phyloP scores from a whole-genome alignment of 2,329 filamentous ascomycete species.

The Endocalyx cinctus region DNA sequence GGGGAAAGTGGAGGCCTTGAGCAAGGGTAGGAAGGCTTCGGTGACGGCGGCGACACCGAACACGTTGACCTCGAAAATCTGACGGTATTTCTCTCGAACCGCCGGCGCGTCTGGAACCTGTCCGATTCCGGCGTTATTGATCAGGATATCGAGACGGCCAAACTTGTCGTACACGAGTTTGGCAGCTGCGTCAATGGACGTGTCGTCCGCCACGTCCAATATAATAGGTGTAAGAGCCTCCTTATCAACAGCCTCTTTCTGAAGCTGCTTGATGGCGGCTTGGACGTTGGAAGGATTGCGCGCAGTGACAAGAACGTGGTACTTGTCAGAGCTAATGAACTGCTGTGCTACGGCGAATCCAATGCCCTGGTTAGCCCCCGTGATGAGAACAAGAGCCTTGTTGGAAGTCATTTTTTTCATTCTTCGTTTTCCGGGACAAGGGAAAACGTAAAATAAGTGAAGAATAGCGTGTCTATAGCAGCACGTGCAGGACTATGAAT shows the following conservation, averaged over 20 bases:
- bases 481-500: too few relatives aligned
- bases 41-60: slow-evolving; percentile 5
- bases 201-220: not conserved
- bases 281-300: not conserved
- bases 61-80: slow-evolving; percentile 5
- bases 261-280: not conserved
- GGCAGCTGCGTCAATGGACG: not conserved
- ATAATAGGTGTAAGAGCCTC: not conserved
- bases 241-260: not conserved
- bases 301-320: not conserved
- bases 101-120: not conserved
- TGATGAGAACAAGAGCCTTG: not conserved
- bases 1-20: slow-evolving; percentile 1
- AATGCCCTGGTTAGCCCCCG: not conserved
- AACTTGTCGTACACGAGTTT: slow-evolving; percentile 1
- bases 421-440: too few relatives aligned
- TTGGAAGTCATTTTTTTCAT: too few relatives aligned
- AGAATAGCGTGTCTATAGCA: too few relatives aligned
- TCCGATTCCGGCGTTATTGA: slow-evolving; percentile 6
- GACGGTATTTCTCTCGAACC: slow-evolving; percentile 1
- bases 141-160: slow-evolving; percentile 5
- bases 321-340: not conserved
- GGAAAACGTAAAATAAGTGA: too few relatives aligned
- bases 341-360: not conserved
- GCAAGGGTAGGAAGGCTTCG: slow-evolving; percentile 3